These are phyloP conservation scores for Colletotrichum chlorophyti DNA, from an alignment of 2,329 filamentous ascomycete genomes.

Conservation along the genomic window DNA sequence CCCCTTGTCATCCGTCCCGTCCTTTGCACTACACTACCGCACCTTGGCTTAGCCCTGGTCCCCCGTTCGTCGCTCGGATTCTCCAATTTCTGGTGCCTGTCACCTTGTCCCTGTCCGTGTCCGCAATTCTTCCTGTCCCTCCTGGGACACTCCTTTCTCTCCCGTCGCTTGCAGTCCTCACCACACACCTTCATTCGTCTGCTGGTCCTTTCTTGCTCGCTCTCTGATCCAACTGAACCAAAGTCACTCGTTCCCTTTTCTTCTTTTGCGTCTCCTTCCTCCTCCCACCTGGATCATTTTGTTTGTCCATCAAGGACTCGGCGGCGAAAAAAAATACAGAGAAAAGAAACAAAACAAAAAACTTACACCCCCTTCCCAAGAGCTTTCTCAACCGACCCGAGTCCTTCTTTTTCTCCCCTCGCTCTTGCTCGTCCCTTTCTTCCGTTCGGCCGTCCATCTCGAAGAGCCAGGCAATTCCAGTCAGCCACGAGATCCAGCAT, in stretches of 20 bases:
- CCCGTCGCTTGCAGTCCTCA: conserved; percentile 14
- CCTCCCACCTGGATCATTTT: conserved; percentile 4
- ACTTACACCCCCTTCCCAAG: not conserved
- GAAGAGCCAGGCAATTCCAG: not conserved
- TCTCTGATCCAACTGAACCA: conserved; percentile 12
- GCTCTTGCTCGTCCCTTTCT: not conserved
- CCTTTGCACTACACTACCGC: not conserved
- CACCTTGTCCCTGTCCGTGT: conserved; percentile 1
- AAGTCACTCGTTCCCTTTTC: too few species aligned
- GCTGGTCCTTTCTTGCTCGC: conserved; percentile 8
- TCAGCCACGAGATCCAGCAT: not conserved
- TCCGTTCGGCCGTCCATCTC: not conserved
- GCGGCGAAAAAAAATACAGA: not conserved
- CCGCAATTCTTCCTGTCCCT: conserved; percentile 21
- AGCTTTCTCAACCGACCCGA: conserved; percentile 2
- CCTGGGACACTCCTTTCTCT: conserved; percentile 27
- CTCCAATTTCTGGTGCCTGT: conserved; percentile 15
- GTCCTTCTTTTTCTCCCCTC: conserved; percentile 4
- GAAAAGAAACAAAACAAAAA: not conserved
- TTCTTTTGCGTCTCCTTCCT: not conserved
- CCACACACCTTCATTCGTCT: not conserved
- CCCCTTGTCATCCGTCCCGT: conserved; percentile 8
- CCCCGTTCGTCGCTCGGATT: conserved; percentile 9
- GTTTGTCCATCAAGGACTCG: conserved; percentile 17
- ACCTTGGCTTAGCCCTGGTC: not conserved